These are phyloP conservation scores for Phytophthora europaea DNA, from an alignment of 352 stramenopile genomes.

Conservation along the genomic window DNA sequence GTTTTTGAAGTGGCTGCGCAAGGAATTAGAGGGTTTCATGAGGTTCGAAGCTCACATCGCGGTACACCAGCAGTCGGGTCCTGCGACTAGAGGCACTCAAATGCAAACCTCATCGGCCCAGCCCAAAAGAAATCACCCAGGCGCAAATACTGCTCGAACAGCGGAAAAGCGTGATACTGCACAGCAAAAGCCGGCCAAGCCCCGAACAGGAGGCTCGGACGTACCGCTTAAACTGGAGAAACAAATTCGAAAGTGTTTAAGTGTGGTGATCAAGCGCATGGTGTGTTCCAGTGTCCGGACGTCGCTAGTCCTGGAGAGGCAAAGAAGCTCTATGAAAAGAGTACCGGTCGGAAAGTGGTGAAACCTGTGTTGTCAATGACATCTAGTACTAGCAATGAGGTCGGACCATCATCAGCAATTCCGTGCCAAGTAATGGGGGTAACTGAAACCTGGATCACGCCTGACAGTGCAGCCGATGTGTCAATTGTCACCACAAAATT, in stretches of 20 bases:
- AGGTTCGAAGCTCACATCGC: constrained; percentile 5
- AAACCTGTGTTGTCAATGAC: constrained; percentile 19
- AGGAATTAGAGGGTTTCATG: neutral
- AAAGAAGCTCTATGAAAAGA: constrained; percentile 16
- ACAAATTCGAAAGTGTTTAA: neutral
- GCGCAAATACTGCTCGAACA: neutral
- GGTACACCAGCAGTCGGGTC: too few species aligned
- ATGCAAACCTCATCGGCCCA: too few species aligned
- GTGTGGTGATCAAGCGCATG: neutral
- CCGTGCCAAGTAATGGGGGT: constrained; percentile 16
- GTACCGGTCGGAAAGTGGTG: neutral
- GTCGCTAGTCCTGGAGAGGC: constrained; percentile 10
- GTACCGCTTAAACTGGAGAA: neutral
- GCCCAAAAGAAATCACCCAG: too few species aligned
- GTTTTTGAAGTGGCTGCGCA: neutral
- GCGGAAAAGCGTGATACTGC: neutral
- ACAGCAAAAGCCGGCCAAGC: neutral
- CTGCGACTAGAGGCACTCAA: too few species aligned
- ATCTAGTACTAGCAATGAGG: neutral
- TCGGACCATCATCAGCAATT: neutral
- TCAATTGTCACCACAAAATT: constrained; percentile 21
- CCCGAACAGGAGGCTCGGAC: neutral
- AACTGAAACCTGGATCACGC: constrained; percentile 5
- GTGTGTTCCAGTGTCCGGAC: constrained; percentile 23
- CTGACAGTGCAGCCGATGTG: constrained; percentile 17